Percentiles rank a stretch among this genome's conserved stretches.
Conservation (phyloP, 805 yeast species). For the Maudiozyma saulgeensis region DNA sequence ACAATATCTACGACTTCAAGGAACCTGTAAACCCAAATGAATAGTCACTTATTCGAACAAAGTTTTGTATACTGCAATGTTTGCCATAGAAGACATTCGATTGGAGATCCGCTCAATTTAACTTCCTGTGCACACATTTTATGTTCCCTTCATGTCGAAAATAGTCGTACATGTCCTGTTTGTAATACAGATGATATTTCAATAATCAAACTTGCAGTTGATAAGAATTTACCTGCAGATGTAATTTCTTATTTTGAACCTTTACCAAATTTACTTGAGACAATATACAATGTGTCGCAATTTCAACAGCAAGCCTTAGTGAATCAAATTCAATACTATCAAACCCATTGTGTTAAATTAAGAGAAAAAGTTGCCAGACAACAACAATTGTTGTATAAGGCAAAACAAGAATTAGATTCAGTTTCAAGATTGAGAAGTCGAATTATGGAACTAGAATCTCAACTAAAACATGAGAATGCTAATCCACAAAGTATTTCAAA, state of each 20-base stretch:
- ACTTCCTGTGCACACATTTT: slow-evolving; percentile 34
- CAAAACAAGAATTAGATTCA: slow-evolving; percentile 20
- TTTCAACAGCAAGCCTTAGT: slow-evolving; percentile 22
- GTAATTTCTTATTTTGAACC: slow-evolving; percentile 22
- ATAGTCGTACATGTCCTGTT: slow-evolving; percentile 10
- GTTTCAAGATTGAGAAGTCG: slow-evolving; percentile 15
- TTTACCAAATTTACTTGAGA: slow-evolving; percentile 17
- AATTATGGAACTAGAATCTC: slow-evolving; percentile 5
- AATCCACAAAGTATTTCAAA: neutral
- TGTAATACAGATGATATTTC: slow-evolving; percentile 17
- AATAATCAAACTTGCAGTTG: slow-evolving; percentile 12
- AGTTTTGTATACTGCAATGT: slow-evolving; percentile 28
- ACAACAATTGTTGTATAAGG: slow-evolving; percentile 19
- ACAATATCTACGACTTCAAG: too few species aligned
- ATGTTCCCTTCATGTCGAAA: slow-evolving; percentile 25
- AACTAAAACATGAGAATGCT: neutral
- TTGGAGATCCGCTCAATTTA: slow-evolving; percentile 20
- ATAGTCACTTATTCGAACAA: slow-evolving; percentile 13
- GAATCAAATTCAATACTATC: slow-evolving; percentile 20
- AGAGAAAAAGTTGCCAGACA: slow-evolving; percentile 22
- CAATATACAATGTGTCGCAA: slow-evolving; percentile 20
- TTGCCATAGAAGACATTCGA: slow-evolving; percentile 22
- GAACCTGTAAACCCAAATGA: neutral
- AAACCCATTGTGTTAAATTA: slow-evolving; percentile 15
- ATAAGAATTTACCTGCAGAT: slow-evolving; percentile 16